Percentiles rank a stretch among this genome's conserved stretches.
These are phyloP conservation scores for Crithidia acanthocephali DNA, from an alignment of 208 protist species.

Conservation along the genomic window DNA sequence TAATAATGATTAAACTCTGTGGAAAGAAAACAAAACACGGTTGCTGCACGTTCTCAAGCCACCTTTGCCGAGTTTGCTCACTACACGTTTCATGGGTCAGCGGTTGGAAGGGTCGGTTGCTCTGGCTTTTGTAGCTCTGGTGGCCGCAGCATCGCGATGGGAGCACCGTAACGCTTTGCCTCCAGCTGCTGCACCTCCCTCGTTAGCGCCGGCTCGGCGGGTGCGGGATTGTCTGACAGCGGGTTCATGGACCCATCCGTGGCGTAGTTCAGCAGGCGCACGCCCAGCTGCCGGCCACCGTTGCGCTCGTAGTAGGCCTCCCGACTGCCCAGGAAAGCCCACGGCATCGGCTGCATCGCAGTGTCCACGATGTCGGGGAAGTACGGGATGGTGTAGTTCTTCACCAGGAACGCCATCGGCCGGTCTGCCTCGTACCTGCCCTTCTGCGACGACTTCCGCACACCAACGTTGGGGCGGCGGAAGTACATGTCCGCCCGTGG, in stretches of 20 bases:
- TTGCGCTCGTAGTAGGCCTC: conserved; percentile 82
- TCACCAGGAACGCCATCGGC: conserved; percentile 61
- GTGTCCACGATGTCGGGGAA: conserved; percentile 91
- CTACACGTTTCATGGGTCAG: background rate
- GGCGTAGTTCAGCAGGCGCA: conserved; percentile 64
- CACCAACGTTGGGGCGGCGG: conserved; percentile 73
- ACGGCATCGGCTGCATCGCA: conserved; percentile 79
- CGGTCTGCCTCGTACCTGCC: conserved; percentile 84
- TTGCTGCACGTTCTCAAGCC: background rate
- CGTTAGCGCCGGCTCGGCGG: conserved; percentile 51
- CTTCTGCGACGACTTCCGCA: conserved; percentile 60
- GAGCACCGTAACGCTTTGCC: conserved; percentile 49
- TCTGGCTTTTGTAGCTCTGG: conserved; percentile 21
- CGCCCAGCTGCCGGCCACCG: conserved; percentile 65
- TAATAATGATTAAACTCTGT: no score
- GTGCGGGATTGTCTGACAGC: conserved; percentile 65
- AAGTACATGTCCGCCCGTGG: conserved; percentile 88
- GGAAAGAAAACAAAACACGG: no score
- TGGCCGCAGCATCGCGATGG: conserved; percentile 78
- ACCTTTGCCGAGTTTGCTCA: background rate
- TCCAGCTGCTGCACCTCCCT: conserved; percentile 63
- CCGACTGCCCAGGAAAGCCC: conserved; percentile 84
- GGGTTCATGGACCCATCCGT: conserved; percentile 54
- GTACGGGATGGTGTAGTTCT: conserved; percentile 86
- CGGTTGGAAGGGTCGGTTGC: background rate